Percentiles rank a stretch among this genome's conserved stretches.
These are phyloP conservation scores for Lentinus brumalis DNA, from an alignment of 768 basidiomycete species.

Conservation along the genomic window DNA sequence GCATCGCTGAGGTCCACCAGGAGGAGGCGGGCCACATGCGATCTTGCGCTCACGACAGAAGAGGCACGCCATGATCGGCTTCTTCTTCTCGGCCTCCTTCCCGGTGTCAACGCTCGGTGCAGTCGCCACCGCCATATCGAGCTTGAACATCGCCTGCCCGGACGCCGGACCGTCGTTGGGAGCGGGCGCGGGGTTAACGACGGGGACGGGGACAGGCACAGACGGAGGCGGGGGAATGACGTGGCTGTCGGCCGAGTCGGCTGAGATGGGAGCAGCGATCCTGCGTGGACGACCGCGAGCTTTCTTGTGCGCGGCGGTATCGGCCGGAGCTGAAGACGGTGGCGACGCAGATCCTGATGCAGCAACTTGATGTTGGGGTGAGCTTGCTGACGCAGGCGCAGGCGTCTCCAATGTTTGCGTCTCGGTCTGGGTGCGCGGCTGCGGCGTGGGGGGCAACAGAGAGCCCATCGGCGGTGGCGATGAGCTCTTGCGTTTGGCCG, in stretches of 20 bases:
- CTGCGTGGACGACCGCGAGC: constrained; percentile 26
- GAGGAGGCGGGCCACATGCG: constrained; percentile 47
- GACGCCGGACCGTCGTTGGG: not conserved
- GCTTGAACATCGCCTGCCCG: constrained; percentile 28
- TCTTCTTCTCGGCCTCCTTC: constrained; percentile 35
- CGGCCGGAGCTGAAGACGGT: not conserved
- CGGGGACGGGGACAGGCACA: not conserved
- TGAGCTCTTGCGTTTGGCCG: not conserved
- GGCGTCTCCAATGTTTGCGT: too few species aligned
- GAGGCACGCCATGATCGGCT: constrained; percentile 48
- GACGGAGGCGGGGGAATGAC: not conserved
- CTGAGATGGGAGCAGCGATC: constrained; percentile 1
- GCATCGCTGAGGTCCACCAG: constrained; percentile 42
- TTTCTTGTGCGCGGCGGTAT: not conserved
- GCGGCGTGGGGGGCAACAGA: not conserved
- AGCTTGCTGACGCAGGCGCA: not conserved
- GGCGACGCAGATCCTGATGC: not conserved
- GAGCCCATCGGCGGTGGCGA: constrained; percentile 11
- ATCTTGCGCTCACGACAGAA: constrained; percentile 55
- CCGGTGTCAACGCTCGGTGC: not conserved
- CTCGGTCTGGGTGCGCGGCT: too few species aligned
- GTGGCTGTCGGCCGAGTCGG: not conserved
- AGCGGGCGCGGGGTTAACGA: not conserved
- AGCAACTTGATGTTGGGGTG: not conserved
- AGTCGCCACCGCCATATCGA: not conserved